These are phyloP conservation scores for Colletotrichum echinochloae DNA, from an alignment of 2,329 filamentous ascomycete species.

Conservation along the genomic window DNA sequence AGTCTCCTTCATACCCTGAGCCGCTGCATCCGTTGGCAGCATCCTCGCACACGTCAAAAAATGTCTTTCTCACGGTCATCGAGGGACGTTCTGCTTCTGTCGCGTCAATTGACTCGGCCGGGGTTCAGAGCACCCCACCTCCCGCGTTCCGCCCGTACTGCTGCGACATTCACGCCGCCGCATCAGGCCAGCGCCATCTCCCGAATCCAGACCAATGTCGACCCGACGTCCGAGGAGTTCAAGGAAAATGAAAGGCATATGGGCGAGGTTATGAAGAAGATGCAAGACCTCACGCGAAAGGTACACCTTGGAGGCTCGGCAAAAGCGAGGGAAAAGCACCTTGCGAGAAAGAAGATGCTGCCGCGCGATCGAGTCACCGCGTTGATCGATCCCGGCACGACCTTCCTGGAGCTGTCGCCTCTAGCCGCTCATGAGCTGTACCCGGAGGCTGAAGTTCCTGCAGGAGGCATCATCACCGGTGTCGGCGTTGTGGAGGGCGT, in stretches of 20 bases:
- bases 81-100: conserved; percentile 58
- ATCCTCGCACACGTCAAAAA: conserved; percentile 37
- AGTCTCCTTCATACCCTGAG: conserved; percentile 20
- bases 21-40: conserved; percentile 40
- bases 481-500: conserved; percentile 92
- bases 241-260: conserved; percentile 84
- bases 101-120: conserved; percentile 54
- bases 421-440: conserved; percentile 90
- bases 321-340: conserved; percentile 88
- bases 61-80: conserved; percentile 64
- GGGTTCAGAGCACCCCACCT: conserved; percentile 46
- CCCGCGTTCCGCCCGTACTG: conserved; percentile 51
- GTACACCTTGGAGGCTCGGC: conserved; percentile 82
- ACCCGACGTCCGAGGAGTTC: conserved; percentile 82
- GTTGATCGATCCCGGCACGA: conserved; percentile 87
- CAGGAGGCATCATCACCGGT: conserved; percentile 92
- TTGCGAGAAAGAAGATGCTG: conserved; percentile 92
- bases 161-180: conserved; percentile 83
- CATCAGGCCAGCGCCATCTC: conserved; percentile 89
- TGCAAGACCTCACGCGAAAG: conserved; percentile 77
- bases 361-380: conserved; percentile 89
- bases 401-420: conserved; percentile 94
- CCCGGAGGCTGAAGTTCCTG: conserved; percentile 85
- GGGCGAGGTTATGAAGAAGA: conserved; percentile 75
- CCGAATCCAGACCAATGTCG: conserved; percentile 79